Conservation (phyloP, 495 filamentous ascomycete species). For the Aspergillus wentii region DNA sequence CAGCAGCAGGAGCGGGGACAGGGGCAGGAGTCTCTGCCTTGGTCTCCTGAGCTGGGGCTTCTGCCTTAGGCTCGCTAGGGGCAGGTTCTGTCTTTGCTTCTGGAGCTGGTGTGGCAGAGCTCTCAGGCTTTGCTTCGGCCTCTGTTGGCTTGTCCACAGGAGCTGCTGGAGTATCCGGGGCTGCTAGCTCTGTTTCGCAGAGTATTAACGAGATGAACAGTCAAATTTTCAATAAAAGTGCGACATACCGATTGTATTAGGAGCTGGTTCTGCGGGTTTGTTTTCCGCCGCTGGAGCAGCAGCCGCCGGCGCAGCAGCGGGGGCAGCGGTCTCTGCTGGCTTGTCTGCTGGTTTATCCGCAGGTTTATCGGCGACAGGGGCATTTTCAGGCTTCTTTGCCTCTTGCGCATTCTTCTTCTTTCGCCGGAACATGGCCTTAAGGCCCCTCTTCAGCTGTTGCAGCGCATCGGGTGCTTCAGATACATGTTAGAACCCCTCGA, state of each 20-base stretch:
- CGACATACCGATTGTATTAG: constrained; percentile 12
- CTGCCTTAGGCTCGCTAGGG: neutral
- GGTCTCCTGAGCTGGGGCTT: neutral
- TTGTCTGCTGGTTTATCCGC: constrained; percentile 7
- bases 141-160: constrained; percentile 13
- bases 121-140: constrained; percentile 5
- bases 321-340: constrained; percentile 7
- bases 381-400: constrained; percentile 4
- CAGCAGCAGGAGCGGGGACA: neutral
- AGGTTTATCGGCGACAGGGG: too few relatives aligned
- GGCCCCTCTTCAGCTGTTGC: constrained; percentile 23
- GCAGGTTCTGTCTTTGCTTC: constrained; percentile 1
- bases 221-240: neutral
- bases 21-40: neutral
- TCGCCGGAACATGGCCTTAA: constrained; percentile 22
- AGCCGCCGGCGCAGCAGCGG: constrained; percentile 3
- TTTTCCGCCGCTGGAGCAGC: constrained; percentile 8
- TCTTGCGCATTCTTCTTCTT: constrained; percentile 19
- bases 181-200: neutral
- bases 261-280: constrained; percentile 10
- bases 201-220: neutral
- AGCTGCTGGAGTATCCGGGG: constrained; percentile 5
- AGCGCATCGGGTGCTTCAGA: constrained; percentile 15
- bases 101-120: neutral
- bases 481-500: constrained; percentile 13